Evolutionary conservation across 768 basidiomycete genomes (phyloP).

Genomic region (Tulasnella sp.): DNA sequence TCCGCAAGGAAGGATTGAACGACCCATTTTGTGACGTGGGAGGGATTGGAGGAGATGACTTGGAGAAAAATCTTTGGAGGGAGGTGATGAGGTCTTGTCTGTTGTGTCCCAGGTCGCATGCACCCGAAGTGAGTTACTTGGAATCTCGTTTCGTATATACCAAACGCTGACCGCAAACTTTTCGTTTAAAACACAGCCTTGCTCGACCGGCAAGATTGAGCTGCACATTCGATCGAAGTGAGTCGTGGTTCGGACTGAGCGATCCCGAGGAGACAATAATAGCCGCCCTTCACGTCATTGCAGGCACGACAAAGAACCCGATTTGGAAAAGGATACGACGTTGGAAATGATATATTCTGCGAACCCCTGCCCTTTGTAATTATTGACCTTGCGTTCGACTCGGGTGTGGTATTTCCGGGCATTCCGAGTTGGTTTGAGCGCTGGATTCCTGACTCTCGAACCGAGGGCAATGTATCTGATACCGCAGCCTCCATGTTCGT

Average conservation of each 20-base stretch:
- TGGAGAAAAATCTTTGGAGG: neutral
- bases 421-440: neutral
- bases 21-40: neutral
- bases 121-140: neutral
- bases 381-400: neutral
- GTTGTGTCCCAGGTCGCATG: neutral
- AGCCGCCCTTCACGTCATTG: no score
- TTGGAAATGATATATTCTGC: neutral
- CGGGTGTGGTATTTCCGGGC: neutral
- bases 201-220: neutral
- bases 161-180: neutral
- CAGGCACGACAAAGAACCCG: neutral
- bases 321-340: neutral
- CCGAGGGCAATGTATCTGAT: neutral
- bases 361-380: neutral
- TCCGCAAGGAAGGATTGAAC: neutral
- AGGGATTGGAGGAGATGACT: neutral
- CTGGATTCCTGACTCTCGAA: neutral
- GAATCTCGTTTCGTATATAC: neutral
- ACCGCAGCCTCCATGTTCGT: neutral
- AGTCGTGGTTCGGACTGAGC: neutral
- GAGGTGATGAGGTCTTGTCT: neutral
- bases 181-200: neutral
- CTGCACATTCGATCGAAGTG: neutral
- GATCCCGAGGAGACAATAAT: no score